These are phyloP conservation scores for Cladosporium cucumerinum DNA, from an alignment of 2,329 filamentous ascomycete genomes.

Conservation along the genomic window DNA sequence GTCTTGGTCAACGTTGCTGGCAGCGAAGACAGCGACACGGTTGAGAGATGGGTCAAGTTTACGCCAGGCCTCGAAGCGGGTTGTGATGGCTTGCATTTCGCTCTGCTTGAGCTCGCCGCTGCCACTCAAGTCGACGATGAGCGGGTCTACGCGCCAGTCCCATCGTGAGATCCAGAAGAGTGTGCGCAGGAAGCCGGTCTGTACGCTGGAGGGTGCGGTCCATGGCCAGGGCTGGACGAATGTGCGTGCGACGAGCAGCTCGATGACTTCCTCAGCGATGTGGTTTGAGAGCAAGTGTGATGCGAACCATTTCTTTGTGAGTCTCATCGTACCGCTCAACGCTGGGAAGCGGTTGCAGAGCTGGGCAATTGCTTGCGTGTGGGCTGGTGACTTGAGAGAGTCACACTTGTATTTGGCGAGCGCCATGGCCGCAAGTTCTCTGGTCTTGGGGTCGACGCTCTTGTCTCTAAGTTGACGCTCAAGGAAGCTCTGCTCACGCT, in stretches of 20 bases:
- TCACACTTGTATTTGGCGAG: constrained; percentile 68
- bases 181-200: constrained; percentile 77
- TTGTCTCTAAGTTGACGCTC: constrained; percentile 76
- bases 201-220: constrained; percentile 69
- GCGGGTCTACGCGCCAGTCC: constrained; percentile 84
- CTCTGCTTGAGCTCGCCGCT: constrained; percentile 54
- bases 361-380: constrained; percentile 76
- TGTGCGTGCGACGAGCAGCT: constrained; percentile 72
- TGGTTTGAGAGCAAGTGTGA: constrained; percentile 75
- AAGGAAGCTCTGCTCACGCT: constrained; percentile 77
- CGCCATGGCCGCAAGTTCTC: constrained; percentile 66
- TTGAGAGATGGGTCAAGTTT: constrained; percentile 88
- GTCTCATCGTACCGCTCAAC: constrained; percentile 75
- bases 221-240: constrained; percentile 84
- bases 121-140: constrained; percentile 68
- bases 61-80: constrained; percentile 77
- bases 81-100: constrained; percentile 60
- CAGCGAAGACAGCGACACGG: constrained; percentile 73
- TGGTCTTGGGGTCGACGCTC: constrained; percentile 59
- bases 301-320: constrained; percentile 87
- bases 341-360: constrained; percentile 76
- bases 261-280: constrained; percentile 75
- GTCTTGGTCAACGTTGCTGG: constrained; percentile 71
- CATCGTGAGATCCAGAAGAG: constrained; percentile 77
- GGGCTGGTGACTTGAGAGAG: constrained; percentile 69